Evolutionary conservation across 345 rosid genomes (phyloP).

Genomic region (Brassica napus): Da-Ae NC_063441.1:1838501-1839000

Average conservation of each 20-base stretch:
- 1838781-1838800: slow-evolving; percentile 57
- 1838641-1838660: slow-evolving; percentile 50
- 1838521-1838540: slow-evolving; percentile 68
- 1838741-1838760: slow-evolving; percentile 70
- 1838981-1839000: slow-evolving; percentile 16
- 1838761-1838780: slow-evolving; percentile 64
- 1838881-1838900: slow-evolving; percentile 55
- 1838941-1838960: background rate
- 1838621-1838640: slow-evolving; percentile 70
- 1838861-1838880: slow-evolving; percentile 51
- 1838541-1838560: slow-evolving; percentile 67
- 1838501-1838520: slow-evolving; percentile 40
- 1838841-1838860: slow-evolving; percentile 59
- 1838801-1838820: slow-evolving; percentile 72
- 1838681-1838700: background rate
- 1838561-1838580: slow-evolving; percentile 67
- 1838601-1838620: slow-evolving; percentile 63
- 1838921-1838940: slow-evolving; percentile 46
- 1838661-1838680: slow-evolving; percentile 16
- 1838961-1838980: slow-evolving; percentile 2
- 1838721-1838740: background rate
- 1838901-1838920: slow-evolving; percentile 53
- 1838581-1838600: slow-evolving; percentile 61
- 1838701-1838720: background rate
- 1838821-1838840: slow-evolving; percentile 44